Conservation (phyloP, 164 flowering plant genomes). For the Vitis rotundifolia region DNA sequence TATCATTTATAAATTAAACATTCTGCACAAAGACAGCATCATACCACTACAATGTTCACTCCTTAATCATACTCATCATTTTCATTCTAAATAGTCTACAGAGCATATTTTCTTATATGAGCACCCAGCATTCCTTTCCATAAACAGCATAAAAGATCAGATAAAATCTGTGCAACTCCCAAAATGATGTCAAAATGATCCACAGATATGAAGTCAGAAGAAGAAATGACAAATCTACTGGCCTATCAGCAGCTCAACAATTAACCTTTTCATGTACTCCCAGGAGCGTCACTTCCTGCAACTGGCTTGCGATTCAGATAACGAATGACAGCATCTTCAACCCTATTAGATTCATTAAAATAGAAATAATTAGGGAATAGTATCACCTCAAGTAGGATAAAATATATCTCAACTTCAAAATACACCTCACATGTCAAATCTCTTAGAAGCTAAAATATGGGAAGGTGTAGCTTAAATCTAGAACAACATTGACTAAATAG, state of each 20-base stretch:
- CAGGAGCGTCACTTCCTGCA: slow-evolving; percentile 44
- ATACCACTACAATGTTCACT: too few species aligned
- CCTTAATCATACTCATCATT: too few species aligned
- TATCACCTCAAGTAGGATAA: neutral
- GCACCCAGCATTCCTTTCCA: too few species aligned
- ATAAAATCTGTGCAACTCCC: neutral
- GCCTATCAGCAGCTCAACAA: slow-evolving; percentile 1
- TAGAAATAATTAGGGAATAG: neutral
- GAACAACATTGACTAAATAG: neutral
- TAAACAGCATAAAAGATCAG: too few species aligned
- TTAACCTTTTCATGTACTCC: slow-evolving; percentile 29
- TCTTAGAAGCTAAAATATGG: neutral
- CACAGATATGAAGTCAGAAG: neutral
- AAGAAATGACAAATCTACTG: neutral
- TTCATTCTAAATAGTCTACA: too few species aligned
- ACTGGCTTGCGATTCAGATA: slow-evolving; percentile 62
- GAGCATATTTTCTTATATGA: too few species aligned
- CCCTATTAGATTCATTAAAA: slow-evolving; percentile 36
- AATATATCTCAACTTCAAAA: neutral
- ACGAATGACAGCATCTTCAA: slow-evolving; percentile 78
- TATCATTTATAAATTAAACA: too few species aligned
- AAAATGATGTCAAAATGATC: neutral
- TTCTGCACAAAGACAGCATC: too few species aligned
- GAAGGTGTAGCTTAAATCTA: neutral
- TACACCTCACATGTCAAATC: neutral